Evolutionary conservation across 1,284 basidiomycete genomes (phyloP), one percentile per base, ranked within the genome.

Genomic region (Malassezia japonica): DNA sequence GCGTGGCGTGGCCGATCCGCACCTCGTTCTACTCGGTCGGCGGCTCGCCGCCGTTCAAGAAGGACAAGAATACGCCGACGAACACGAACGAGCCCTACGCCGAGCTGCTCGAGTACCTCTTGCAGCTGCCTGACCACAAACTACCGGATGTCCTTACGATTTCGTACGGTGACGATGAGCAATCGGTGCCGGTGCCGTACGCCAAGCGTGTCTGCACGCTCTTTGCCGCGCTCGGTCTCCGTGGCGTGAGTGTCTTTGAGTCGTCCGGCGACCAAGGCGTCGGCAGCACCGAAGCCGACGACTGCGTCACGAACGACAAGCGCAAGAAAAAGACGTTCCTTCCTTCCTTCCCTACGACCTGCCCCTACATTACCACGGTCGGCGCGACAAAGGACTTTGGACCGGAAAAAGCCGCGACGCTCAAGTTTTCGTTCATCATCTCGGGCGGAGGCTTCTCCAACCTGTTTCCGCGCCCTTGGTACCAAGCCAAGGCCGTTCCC

Each of bases 401-500:
- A 4, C 70, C 70, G 23, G 69, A 73, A 50, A 57, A 60, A 5
- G 63, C 61, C 7, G 56, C 62, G 12, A 31, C 44, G 24, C 46
- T 33, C 3, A 54, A 54, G 23, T 25, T 61, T 16, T 56, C 78
- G 45, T 74, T 67, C 67, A 82, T 82, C 76, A 77, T 74, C 46
- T 80, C 79, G 24, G 83, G 83, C 8, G 83, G 83, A 48, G 84
- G 83, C 3, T 84, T 84, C 74, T 80, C 79, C 62, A 76, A 83
- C 64, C 79, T 82, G 78, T 83, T 82, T 71, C 24, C 73, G 23
- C 76, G 78, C 9, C 82, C 82, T 1, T 13, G 42, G 0, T 84
- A 81, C 61, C 82, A 84, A 68, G 58, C 77, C 2, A 25, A 49
- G 3, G 78, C 78, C 15, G 82, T 84, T 73, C 13, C 78, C 79